Evolutionary conservation across 345 rosid species (phyloP).

Genomic region (Clausena lansium): DNA sequence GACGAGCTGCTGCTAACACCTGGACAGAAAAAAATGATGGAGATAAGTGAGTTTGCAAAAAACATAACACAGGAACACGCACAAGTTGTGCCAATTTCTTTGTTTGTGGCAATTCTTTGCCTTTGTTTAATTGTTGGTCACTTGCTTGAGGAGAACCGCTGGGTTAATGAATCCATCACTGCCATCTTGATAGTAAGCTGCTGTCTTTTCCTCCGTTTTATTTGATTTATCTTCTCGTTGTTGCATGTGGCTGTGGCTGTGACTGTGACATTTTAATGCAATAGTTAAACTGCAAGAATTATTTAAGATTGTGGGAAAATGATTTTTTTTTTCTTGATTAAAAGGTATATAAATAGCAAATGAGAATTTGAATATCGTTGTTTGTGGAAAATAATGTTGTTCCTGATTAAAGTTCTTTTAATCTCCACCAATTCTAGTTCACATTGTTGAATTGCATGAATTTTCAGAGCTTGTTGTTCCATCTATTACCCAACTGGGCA

Average conservation of each 20-base stretch:
- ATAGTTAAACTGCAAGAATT: not conserved
- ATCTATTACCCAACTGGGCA: not conserved
- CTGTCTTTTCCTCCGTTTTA: not conserved
- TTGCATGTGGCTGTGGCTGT: not conserved
- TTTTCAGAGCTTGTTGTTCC: not conserved
- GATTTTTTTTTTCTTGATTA: not conserved
- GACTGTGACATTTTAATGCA: not conserved
- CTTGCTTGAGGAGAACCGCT: slow-evolving; percentile 79
- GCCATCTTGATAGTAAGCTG: slow-evolving; percentile 70
- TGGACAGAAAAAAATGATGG: not conserved
- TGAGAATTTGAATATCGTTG: not conserved
- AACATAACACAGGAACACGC: slow-evolving; percentile 35
- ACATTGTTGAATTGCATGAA: not conserved
- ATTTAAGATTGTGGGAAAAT: not conserved
- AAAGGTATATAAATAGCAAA: not conserved
- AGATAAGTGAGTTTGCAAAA: slow-evolving; percentile 4
- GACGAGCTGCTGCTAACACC: not conserved
- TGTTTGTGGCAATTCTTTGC: slow-evolving; percentile 76
- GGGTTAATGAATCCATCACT: slow-evolving; percentile 91
- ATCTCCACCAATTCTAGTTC: not conserved
- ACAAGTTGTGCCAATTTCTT: slow-evolving; percentile 66
- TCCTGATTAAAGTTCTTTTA: not conserved
- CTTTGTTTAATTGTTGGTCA: slow-evolving; percentile 77
- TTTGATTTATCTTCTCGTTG: not conserved
- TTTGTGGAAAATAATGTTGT: not conserved